A percentile compares a stretch with the other conserved stretches of the same genome.
Conservation (phyloP, 768 basidiomycete species). For the Lactarius trivialis region DNA sequence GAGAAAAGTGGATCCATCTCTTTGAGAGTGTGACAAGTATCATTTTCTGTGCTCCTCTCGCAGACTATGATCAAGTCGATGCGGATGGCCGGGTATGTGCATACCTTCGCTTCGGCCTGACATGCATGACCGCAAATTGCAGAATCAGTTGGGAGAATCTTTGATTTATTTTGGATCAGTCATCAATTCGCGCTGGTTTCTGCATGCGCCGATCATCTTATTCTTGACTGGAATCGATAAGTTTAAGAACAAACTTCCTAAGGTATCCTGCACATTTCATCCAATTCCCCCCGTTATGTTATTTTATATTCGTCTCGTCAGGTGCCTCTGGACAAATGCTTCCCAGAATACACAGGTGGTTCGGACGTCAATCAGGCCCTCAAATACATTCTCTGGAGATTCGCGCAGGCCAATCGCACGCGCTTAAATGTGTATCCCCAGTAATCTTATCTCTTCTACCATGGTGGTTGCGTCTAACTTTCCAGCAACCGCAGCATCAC, state of each 20-base stretch:
- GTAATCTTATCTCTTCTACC: slow-evolving; percentile 35
- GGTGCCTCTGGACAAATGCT: slow-evolving; percentile 30
- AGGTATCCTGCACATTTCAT: slow-evolving; percentile 22
- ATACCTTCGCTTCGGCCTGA: slow-evolving; percentile 21
- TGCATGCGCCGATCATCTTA: slow-evolving; percentile 35
- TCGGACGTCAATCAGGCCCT: slow-evolving; percentile 40
- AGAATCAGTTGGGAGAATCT: slow-evolving; percentile 45
- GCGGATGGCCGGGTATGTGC: slow-evolving; percentile 60
- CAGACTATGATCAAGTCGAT: slow-evolving; percentile 69
- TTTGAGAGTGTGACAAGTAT: slow-evolving; percentile 64
- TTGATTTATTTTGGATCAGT: slow-evolving; percentile 44
- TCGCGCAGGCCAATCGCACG: slow-evolving; percentile 40
- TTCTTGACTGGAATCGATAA: slow-evolving; percentile 40
- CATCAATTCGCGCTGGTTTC: slow-evolving; percentile 48
- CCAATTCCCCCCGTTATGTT: neutral
- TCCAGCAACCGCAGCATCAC: slow-evolving; percentile 45
- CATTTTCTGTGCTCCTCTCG: slow-evolving; percentile 65
- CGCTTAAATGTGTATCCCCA: slow-evolving; percentile 49
- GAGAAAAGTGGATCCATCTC: slow-evolving; percentile 46
- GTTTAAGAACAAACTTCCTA: slow-evolving; percentile 44
- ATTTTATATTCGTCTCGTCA: neutral
- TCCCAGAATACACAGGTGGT: slow-evolving; percentile 40
- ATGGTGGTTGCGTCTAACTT: neutral
- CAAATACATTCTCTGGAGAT: slow-evolving; percentile 43
- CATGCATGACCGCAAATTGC: neutral